phyloP scores from a whole-genome alignment of 441 rosid species.

The Jatropha multifida region DNA sequence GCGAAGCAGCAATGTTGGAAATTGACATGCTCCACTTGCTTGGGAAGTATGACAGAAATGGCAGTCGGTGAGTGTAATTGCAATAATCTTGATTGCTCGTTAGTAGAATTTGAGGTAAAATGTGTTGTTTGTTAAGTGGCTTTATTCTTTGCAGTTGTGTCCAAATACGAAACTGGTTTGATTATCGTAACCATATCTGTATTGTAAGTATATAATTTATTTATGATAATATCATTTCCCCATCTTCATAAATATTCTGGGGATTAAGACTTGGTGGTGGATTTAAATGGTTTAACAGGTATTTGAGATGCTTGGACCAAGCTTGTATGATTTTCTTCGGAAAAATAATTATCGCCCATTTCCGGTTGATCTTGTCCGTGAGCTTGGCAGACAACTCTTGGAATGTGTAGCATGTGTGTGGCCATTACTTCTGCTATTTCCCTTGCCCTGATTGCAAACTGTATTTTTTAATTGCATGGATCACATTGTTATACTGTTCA shows the following conservation, averaged over 20 bases:
- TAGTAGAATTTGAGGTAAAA: constrained; percentile 19
- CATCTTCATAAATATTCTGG: constrained; percentile 30
- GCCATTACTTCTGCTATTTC: constrained; percentile 30
- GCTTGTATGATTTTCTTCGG: constrained; percentile 68
- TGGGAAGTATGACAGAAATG: constrained; percentile 51
- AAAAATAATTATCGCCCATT: constrained; percentile 68
- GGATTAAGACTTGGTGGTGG: constrained; percentile 43
- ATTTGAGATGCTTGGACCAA: constrained; percentile 86
- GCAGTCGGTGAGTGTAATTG: constrained; percentile 46
- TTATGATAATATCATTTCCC: constrained; percentile 33
- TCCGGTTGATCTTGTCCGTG: constrained; percentile 71
- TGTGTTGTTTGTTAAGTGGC: constrained; percentile 32
- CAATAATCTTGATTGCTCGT: constrained; percentile 11
- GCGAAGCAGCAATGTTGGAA: constrained; percentile 69
- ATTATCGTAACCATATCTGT: constrained; percentile 70
- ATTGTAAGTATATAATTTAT: constrained; percentile 52
- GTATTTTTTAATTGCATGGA: constrained; percentile 27
- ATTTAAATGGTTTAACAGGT: constrained; percentile 60
- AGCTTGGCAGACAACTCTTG: constrained; percentile 71
- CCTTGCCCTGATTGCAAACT: constrained; percentile 19
- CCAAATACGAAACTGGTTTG: constrained; percentile 65
- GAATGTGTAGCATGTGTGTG: constrained; percentile 73
- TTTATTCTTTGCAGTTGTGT: constrained; percentile 60
- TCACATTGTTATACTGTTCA: constrained; percentile 13
- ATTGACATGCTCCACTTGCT: constrained; percentile 60